Base-by-base conservation (phyloP, 768 basidiomycete species). In the Suillus brevipes region DNA sequence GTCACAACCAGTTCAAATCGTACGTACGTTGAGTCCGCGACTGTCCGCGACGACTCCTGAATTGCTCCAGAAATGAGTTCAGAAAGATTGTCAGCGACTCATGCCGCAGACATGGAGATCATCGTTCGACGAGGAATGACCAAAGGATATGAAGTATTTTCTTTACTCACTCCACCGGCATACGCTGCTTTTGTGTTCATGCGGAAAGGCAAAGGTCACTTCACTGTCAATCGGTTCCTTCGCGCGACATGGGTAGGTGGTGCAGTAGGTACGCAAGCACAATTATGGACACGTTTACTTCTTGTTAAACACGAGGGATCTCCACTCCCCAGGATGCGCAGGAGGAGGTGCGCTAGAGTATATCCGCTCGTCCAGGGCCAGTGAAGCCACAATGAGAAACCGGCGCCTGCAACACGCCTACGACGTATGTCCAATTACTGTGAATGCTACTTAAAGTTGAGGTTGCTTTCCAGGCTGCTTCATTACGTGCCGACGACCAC, bases 191-290 rank as follows among this genome's bases (percentile, higher is more conserved):
- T 86, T 66, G 73, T 85, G 13, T 67, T 90, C 40, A 78, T 80
- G 40, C 82, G 85, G 67, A 85, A 82, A 64, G 87, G 89, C 9
- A 79, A 84, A 38, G 75, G 78, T 16, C 80, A 85, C 36, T 77
- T 92, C 63, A 83, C 82, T 8, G 69, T 88, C 47, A 92, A 90
- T 70, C 83, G 83, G 34, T 69, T 88, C 18, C 80, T 93, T 42
- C 86, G 90, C 14, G 87, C 90, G 38, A 89, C 89, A 18, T 92
- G 90, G 91, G 70, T 88, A 6, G 88, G 89, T 20, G 89, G 91
- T 37, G 73, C 83, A 20, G 78, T 77, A 59, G 91, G 91, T 87
- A 71, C 45, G 79, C 71, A 36, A 42, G 18, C 7, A 60, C 37
- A 14, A 31, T 59, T 64, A 34, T 64, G 59, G 31, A 52, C 63